Percentiles rank a stretch among this genome's conserved stretches.
phyloP scores from a whole-genome alignment of 176 grass and related monocot genomes.

The Oryza glaberrima region DNA sequence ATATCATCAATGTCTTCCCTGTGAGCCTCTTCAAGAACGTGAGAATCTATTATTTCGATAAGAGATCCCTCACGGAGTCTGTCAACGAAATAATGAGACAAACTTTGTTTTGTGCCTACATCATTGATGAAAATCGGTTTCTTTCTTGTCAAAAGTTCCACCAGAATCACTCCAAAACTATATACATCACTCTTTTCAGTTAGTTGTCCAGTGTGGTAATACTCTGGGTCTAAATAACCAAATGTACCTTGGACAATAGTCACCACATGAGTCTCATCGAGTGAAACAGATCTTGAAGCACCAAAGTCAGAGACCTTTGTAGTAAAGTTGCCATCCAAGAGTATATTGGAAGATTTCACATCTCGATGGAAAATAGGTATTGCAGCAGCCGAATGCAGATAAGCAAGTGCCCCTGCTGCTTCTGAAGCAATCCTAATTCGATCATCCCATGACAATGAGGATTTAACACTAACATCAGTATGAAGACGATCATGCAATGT shows the following conservation, averaged over 20 bases:
- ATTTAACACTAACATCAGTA: neutral
- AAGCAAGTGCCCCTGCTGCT: neutral
- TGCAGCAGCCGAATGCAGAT: neutral
- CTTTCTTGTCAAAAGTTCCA: slow-evolving; percentile 47
- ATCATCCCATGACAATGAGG: neutral
- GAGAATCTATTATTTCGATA: slow-evolving; percentile 28
- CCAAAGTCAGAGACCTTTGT: slow-evolving; percentile 57
- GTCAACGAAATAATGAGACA: slow-evolving; percentile 47
- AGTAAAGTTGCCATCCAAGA: slow-evolving; percentile 22
- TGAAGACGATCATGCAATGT: neutral
- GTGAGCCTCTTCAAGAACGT: slow-evolving; percentile 38
- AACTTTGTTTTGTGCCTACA: slow-evolving; percentile 31
- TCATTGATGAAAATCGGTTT: slow-evolving; percentile 53
- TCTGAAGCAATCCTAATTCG: neutral
- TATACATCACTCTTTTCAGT: slow-evolving; percentile 67
- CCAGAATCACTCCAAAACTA: slow-evolving; percentile 65
- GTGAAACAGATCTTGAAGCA: slow-evolving; percentile 53
- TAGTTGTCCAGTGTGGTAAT: slow-evolving; percentile 47
- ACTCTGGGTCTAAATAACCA: slow-evolving; percentile 53
- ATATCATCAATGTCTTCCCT: slow-evolving; percentile 39
- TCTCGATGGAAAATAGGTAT: neutral
- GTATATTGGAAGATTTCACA: neutral
- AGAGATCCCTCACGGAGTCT: slow-evolving; percentile 1
- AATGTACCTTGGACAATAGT: slow-evolving; percentile 62
- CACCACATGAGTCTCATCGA: slow-evolving; percentile 55